Evolutionary conservation across 1,284 basidiomycete species (phyloP), one percentile per base, ranked within the genome.

Genomic region (Cystobasidium pallidum): DNA sequence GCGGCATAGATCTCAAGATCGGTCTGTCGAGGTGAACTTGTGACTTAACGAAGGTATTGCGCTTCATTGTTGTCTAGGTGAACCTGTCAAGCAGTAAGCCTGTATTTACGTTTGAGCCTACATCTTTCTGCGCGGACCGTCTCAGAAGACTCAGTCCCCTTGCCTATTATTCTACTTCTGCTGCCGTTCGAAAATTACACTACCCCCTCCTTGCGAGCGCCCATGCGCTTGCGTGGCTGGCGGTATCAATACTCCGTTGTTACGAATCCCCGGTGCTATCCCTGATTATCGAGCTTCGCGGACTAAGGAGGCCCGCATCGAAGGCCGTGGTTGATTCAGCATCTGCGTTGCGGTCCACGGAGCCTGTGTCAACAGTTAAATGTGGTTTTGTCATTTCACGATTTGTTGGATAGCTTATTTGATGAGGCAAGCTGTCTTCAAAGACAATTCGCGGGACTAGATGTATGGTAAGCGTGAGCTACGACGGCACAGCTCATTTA

Each of bases 1-100:
- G 86, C 85, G 85, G 85, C 65, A 84, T 86, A 78, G 80, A 82
- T 77, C 80, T 86, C 66, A 76, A 78, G 66, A 79, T 81, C 58
- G 75, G 68, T n/a, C 26, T 59, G n/a, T 39, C 47, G n/a, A 57
- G 41, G 30, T 70, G 41, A 41, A 4, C 19, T 64, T 21, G 4
- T 36, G 58, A 24, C 19, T 45, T 45, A n/a, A 15, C 3, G 3
- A 17, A 45, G 6, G 8, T 45, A 6, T 6, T n/a, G n/a, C 51
- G 26, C 15, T 54, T 26, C 51, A 19, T 54, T 54, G 51, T 54
- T 54, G 51, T 54, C 51, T 26, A 17, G 51, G 13, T 28, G n/a
- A 8, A 2, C 7, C 30, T 54, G 8, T 26, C 30, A 26, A 17
- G n/a, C 2, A 28, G 1, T 30, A 13, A 15, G 1, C 2, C 30